phyloP scores from a whole-genome alignment of 208 protist species.

The Porcisia hertigi region DNA sequence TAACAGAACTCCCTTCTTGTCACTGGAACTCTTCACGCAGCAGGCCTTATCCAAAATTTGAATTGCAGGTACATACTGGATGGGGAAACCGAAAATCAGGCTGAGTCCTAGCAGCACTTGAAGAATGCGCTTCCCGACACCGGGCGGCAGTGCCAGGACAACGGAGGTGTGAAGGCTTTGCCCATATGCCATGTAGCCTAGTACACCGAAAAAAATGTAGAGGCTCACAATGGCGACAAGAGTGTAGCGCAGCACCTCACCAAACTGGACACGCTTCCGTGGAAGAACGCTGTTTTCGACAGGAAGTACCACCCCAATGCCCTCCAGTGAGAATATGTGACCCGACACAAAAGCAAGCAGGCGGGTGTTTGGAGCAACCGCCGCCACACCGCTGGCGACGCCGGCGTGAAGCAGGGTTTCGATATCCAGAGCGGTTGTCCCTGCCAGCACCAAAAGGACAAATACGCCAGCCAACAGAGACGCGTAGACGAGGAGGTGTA shows the following conservation, averaged over 20 bases:
- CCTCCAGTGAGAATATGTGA: conserved; percentile 84
- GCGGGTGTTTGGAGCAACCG: conserved; percentile 39
- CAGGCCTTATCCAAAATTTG: conserved; percentile 74
- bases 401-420: conserved; percentile 42
- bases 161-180: conserved; percentile 68
- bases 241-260: conserved; percentile 53
- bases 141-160: conserved; percentile 60
- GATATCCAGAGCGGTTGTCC: conserved; percentile 53
- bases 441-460: conserved; percentile 52
- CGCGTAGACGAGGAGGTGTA: conserved; percentile 58
- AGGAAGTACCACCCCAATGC: conserved; percentile 72
- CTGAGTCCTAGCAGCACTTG: conserved; percentile 66
- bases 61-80: conserved; percentile 85
- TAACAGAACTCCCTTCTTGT: conserved; percentile 43
- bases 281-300: conserved; percentile 77
- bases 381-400: conserved; percentile 32
- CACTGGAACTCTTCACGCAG: conserved; percentile 32
- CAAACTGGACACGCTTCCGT: conserved; percentile 43
- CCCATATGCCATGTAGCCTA: conserved; percentile 77
- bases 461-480: conserved; percentile 69
- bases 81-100: conserved; percentile 75
- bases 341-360: conserved; percentile 74
- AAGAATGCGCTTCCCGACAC: conserved; percentile 42
- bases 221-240: conserved; percentile 51
- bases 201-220: conserved; percentile 68